Percentiles rank a stretch among this genome's conserved stretches.
Conservation (phyloP, 805 yeast genomes). For the Metschnikowia cerradonensis region DNA sequence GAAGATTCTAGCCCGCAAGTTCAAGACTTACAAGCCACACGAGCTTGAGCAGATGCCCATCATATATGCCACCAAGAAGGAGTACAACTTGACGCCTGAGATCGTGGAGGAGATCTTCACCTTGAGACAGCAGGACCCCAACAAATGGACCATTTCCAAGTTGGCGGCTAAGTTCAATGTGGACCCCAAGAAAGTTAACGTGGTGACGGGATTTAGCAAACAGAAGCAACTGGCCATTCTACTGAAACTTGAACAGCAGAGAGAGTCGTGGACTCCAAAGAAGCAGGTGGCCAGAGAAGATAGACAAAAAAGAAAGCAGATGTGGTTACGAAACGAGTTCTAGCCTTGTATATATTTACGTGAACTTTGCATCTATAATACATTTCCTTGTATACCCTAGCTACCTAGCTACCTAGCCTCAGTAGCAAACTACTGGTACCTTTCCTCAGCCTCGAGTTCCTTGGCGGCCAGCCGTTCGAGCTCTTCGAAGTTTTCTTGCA, state of each 20-base stretch:
- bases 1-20: conserved; percentile 26
- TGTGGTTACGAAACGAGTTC: conserved; percentile 61
- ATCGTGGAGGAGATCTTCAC: conserved; percentile 54
- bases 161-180: conserved; percentile 60
- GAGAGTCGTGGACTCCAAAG: conserved; percentile 46
- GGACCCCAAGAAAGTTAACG: conserved; percentile 34
- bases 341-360: conserved; percentile 12
- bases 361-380: conserved; percentile 1
- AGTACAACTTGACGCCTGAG: conserved; percentile 53
- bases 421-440: neutral
- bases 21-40: conserved; percentile 27
- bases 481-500: conserved; percentile 62
- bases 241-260: conserved; percentile 41
- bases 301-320: conserved; percentile 51
- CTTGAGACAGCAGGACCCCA: conserved; percentile 57
- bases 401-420: conserved; percentile 2
- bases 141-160: conserved; percentile 55
- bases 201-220: conserved; percentile 42
- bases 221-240: conserved; percentile 44
- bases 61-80: conserved; percentile 33
- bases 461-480: conserved; percentile 46
- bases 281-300: conserved; percentile 51
- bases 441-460: conserved; percentile 25
- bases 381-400: neutral
- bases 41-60: conserved; percentile 39